These are phyloP conservation scores for Amanita pseudoporphyria DNA, from an alignment of 768 basidiomycete genomes.

Conservation along the genomic window DNA sequence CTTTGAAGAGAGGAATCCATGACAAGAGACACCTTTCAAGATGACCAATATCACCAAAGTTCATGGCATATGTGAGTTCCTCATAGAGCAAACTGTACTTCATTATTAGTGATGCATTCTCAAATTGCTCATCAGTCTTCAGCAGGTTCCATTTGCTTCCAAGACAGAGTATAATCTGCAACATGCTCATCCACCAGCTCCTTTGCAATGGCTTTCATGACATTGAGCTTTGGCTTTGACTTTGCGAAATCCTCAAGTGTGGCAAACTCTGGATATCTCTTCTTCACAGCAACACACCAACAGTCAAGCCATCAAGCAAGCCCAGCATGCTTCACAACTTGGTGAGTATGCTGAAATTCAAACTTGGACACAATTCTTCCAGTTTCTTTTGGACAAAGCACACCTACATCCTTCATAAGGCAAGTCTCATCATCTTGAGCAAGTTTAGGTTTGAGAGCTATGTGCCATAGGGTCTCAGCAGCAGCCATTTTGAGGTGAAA, in stretches of 20 bases:
- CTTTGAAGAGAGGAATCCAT: no score
- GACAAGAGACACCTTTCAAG: constrained; percentile 16
- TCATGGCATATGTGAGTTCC: constrained; percentile 26
- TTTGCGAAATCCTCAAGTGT: no score
- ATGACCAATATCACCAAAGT: constrained; percentile 21
- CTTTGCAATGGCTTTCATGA: constrained; percentile 13
- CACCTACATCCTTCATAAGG: constrained; percentile 14
- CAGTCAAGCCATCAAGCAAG: constrained; percentile 18
- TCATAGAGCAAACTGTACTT: constrained; percentile 30
- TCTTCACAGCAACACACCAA: constrained; percentile 16
- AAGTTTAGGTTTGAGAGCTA: constrained; percentile 13
- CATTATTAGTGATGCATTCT: constrained; percentile 23
- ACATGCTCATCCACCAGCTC: constrained; percentile 12
- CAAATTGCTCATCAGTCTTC: constrained; percentile 19
- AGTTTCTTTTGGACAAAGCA: constrained; percentile 21
- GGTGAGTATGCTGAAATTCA: constrained; percentile 26
- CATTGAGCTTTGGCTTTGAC: constrained; percentile 11
- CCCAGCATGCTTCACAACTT: constrained; percentile 22
- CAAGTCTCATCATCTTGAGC: constrained; percentile 12
- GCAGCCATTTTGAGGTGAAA: constrained; percentile 25
- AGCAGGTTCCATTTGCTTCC: no score
- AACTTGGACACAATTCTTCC: constrained; percentile 23
- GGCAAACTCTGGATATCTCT: neutral
- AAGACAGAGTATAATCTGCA: neutral
- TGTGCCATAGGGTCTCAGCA: constrained; percentile 17